Evolutionary conservation across 2,329 filamentous ascomycete genomes (phyloP), one percentile per base, ranked within the genome.

Genomic region (Fusarium virguliforme): DNA sequence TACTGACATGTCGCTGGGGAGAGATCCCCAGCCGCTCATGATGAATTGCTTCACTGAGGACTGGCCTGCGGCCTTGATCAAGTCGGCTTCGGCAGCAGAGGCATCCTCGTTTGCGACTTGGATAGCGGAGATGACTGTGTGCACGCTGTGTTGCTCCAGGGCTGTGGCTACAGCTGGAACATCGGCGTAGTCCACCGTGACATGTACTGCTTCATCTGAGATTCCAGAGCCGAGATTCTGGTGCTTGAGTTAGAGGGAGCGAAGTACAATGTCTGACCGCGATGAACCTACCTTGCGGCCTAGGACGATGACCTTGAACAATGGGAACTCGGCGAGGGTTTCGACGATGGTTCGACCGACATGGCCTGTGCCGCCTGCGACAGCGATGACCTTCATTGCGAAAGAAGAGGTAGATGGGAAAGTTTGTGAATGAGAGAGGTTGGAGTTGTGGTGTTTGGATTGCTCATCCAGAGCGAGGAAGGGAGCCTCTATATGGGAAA

Each of bases 121-220:
- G 48, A 61, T 61, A 8, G 58, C 32, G 28, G 58, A 61, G 4
- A 61, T 61, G 26, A 61, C 34, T n/a, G 58, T 61, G 26, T 61
- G 24, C 4, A 61, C 46, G 12, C 34, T 22, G 34, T 54, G 35
- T 7, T 55, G 32, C 13, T 37, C 18, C 22, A 54, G n/a, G 13
- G 32, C 13, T 6, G 18, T 54, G 32, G 32, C 30, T 7, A 24
- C 8, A 35, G 50, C 13, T 8, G 8, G 10, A 24, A 26, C 10
- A 4, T 37, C n/a, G 22, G 9, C 2, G 5, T 54, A 37, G 7
- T 37, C 50, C 12, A 54, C 50, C 3, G 15, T 8, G 4, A 37
- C 8, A 10, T 54, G 32, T 7, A n/a, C 1, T n/a, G 18, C 9
- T 3, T 24, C 50, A 13, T 8, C 30, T 4, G 18, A 13, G 2